phyloP scores from a whole-genome alignment of 2,329 filamentous ascomycete genomes.

The Talaromyces pinophilus region DNA sequence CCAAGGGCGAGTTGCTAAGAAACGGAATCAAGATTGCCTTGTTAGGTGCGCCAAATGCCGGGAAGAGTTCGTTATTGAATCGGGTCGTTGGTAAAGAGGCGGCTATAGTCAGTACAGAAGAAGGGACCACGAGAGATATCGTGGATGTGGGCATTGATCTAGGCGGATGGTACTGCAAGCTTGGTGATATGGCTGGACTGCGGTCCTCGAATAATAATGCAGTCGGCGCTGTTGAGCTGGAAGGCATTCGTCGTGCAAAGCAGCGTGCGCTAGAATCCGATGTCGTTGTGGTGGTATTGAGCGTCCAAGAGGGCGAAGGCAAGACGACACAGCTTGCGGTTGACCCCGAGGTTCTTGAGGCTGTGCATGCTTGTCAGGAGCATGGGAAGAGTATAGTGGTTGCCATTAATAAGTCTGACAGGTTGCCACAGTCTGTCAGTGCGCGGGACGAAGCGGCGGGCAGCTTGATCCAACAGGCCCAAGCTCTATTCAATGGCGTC shows the following conservation, averaged over 20 bases:
- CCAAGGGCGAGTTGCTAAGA: slow-evolving; percentile 78
- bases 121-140: slow-evolving; percentile 90
- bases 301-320: slow-evolving; percentile 59
- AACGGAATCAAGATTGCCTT: slow-evolving; percentile 84
- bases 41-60: slow-evolving; percentile 87
- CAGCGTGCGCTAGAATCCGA: slow-evolving; percentile 80
- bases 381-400: slow-evolving; percentile 58
- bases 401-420: slow-evolving; percentile 63
- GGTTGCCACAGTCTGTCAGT: slow-evolving; percentile 33
- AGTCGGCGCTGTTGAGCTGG: slow-evolving; percentile 77
- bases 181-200: slow-evolving; percentile 93
- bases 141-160: slow-evolving; percentile 90
- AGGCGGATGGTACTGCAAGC: slow-evolving; percentile 84
- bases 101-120: slow-evolving; percentile 90
- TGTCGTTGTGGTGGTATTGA: slow-evolving; percentile 77
- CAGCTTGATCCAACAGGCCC: slow-evolving; percentile 41
- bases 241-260: slow-evolving; percentile 86
- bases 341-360: slow-evolving; percentile 60
- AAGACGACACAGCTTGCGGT: slow-evolving; percentile 40
- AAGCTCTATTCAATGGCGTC: slow-evolving; percentile 47
- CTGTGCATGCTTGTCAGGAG: slow-evolving; percentile 53
- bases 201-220: slow-evolving; percentile 48
- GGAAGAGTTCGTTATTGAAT: slow-evolving; percentile 94
- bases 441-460: slow-evolving; percentile 22
- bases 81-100: slow-evolving; percentile 86